These are phyloP conservation scores for Penicilliopsis zonata DNA, from an alignment of 495 filamentous ascomycete genomes.

Conservation along the genomic window DNA sequence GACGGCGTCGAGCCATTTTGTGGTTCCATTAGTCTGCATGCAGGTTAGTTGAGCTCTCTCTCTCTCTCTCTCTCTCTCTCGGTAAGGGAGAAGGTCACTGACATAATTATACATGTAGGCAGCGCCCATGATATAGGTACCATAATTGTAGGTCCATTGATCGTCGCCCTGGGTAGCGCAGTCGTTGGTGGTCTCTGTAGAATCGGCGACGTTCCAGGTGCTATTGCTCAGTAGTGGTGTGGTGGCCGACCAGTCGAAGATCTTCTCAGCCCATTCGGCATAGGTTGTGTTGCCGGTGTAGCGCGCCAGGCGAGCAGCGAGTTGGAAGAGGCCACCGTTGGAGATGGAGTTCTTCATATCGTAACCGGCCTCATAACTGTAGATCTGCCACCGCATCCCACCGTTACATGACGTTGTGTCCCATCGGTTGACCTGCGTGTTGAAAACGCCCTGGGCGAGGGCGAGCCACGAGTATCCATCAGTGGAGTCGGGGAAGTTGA, in stretches of 20 bases:
- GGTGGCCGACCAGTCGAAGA: slow-evolving; percentile 50
- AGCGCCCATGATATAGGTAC: slow-evolving; percentile 54
- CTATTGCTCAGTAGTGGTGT: slow-evolving; percentile 41
- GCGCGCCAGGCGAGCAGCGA: slow-evolving; percentile 55
- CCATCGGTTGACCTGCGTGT: slow-evolving; percentile 51
- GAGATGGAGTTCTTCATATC: slow-evolving; percentile 60
- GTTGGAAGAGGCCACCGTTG: slow-evolving; percentile 59
- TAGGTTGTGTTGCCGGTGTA: slow-evolving; percentile 57
- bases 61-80: slow-evolving; percentile 2
- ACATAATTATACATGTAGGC: slow-evolving; percentile 61
- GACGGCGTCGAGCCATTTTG: slow-evolving; percentile 43
- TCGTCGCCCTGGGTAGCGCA: slow-evolving; percentile 43
- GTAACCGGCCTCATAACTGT: slow-evolving; percentile 36
- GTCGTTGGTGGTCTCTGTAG: slow-evolving; percentile 31
- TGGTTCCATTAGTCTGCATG: slow-evolving; percentile 35
- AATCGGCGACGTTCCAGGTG: slow-evolving; percentile 50
- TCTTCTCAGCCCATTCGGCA: slow-evolving; percentile 51
- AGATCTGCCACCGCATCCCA: slow-evolving; percentile 47
- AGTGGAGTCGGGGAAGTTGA: slow-evolving; percentile 29
- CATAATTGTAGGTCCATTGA: slow-evolving; percentile 61
- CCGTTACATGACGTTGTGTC: slow-evolving; percentile 34
- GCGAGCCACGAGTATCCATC: slow-evolving; percentile 56
- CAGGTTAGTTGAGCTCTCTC: slow-evolving; percentile 12
- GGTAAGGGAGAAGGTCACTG: slow-evolving; percentile 12
- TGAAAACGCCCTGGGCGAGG: slow-evolving; percentile 69